Evolutionary conservation across 2,329 filamentous ascomycete genomes (phyloP).

Genomic region (Herpotrichia juniperi): DNA sequence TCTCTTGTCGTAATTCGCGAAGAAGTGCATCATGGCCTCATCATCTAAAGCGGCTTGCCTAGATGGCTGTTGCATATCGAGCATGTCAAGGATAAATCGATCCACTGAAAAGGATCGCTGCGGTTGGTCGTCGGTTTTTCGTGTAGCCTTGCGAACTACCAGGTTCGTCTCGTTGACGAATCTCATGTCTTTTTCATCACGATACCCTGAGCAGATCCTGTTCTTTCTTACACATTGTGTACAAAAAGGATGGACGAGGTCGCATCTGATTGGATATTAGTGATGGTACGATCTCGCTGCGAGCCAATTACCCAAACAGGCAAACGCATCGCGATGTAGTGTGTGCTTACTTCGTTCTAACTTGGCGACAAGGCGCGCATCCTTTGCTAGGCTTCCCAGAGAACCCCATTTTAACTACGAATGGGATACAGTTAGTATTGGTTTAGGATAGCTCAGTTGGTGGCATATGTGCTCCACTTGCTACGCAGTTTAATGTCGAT

Average conservation of each 20-base stretch:
- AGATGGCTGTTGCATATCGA: constrained; percentile 10
- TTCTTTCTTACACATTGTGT: constrained; percentile 26
- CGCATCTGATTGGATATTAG: constrained; percentile 18
- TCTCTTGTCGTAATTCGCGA: constrained; percentile 21
- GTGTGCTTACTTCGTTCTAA: constrained; percentile 24
- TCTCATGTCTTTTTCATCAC: constrained; percentile 24
- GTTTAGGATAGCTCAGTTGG: background rate
- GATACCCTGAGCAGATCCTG: constrained; percentile 24
- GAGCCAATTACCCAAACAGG: constrained; percentile 15
- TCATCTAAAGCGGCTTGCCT: constrained; percentile 16
- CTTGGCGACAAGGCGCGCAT: constrained; percentile 20
- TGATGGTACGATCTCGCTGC: background rate
- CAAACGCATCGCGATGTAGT: constrained; percentile 4
- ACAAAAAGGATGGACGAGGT: constrained; percentile 23
- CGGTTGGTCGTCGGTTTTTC: constrained; percentile 2
- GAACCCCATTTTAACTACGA: constrained; percentile 17
- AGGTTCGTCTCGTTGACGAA: constrained; percentile 25
- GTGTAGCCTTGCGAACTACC: constrained; percentile 17
- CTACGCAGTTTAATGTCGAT: background rate
- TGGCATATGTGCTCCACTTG: background rate
- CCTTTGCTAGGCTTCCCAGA: constrained; percentile 24
- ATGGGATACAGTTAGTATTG: background rate
- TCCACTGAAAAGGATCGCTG: constrained; percentile 2
- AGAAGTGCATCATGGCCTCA: constrained; percentile 20
- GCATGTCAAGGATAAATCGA: background rate